Evolutionary conservation across 805 yeast genomes (phyloP).

Genomic region (Candida khao-thaluensis): DNA sequence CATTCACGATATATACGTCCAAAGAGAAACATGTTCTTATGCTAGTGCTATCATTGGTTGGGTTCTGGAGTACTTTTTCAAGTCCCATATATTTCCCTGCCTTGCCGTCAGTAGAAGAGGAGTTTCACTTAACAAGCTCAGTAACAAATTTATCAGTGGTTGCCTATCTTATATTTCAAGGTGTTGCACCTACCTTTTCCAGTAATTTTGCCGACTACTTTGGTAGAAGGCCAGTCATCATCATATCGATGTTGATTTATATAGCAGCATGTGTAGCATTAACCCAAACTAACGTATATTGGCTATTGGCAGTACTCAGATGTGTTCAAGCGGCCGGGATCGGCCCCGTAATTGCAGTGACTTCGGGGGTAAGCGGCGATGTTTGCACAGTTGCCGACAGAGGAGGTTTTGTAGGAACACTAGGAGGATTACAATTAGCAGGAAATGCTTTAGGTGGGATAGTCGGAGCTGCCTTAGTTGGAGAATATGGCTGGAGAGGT

Average conservation of each 20-base stretch:
- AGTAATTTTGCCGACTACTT: constrained; percentile 65
- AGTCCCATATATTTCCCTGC: constrained; percentile 84
- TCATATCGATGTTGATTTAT: constrained; percentile 55
- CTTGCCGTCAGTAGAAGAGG: constrained; percentile 51
- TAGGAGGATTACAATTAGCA: constrained; percentile 60
- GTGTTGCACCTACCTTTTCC: constrained; percentile 67
- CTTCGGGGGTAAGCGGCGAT: constrained; percentile 74
- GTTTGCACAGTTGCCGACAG: constrained; percentile 61
- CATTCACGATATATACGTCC: constrained; percentile 46
- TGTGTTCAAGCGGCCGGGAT: constrained; percentile 77
- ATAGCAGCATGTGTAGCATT: constrained; percentile 64
- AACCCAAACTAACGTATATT: constrained; percentile 56
- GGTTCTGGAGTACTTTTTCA: constrained; percentile 68
- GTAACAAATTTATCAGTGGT: constrained; percentile 71
- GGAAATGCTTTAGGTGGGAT: constrained; percentile 82
- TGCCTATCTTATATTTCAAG: constrained; percentile 74
- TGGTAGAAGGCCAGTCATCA: constrained; percentile 71
- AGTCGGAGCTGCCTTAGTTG: constrained; percentile 49
- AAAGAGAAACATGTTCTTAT: constrained; percentile 42
- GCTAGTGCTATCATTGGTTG: constrained; percentile 44
- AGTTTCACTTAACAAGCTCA: constrained; percentile 57
- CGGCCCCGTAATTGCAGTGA: constrained; percentile 71
- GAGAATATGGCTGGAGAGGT: constrained; percentile 58
- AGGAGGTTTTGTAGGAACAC: constrained; percentile 68
- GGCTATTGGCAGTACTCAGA: constrained; percentile 63